These are phyloP conservation scores for Neltuma alba DNA, from an alignment of 306 rosid species.

Conservation along the genomic window DNA sequence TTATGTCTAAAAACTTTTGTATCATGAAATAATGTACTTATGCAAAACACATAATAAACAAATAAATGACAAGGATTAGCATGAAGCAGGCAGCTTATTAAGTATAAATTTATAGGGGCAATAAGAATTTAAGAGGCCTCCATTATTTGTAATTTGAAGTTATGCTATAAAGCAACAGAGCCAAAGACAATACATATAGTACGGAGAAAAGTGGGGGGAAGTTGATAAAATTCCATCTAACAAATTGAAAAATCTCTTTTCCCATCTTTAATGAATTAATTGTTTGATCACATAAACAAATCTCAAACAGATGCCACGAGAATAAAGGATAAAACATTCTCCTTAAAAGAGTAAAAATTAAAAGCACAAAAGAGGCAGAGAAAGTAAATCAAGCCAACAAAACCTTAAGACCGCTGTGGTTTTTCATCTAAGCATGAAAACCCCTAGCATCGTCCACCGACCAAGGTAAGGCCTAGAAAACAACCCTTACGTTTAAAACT, in stretches of 20 bases:
- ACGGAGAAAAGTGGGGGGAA: not conserved
- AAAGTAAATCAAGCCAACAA: not conserved
- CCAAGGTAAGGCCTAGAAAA: not conserved
- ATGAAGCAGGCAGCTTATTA: not conserved
- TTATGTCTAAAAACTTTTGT: not conserved
- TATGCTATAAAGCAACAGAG: not conserved
- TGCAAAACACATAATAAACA: constrained; percentile 4
- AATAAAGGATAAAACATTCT: not conserved
- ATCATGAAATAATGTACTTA: constrained; percentile 5
- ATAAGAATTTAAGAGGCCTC: not conserved
- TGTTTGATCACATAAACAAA: not conserved
- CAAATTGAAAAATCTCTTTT: not conserved
- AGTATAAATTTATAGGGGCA: not conserved
- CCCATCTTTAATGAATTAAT: not conserved
- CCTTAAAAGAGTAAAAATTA: not conserved
- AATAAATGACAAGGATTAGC: not conserved
- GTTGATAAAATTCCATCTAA: not conserved
- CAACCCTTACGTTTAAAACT: not conserved
- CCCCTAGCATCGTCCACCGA: not conserved
- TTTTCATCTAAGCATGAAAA: constrained; percentile 12
- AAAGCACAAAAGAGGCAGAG: not conserved
- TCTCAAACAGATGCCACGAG: not conserved
- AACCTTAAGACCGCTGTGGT: not conserved
- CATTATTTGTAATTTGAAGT: not conserved
- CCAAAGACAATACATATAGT: not conserved